These are phyloP conservation scores for Penicillium corylophilum DNA, from an alignment of 2,329 filamentous ascomycete species.

Conservation along the genomic window DNA sequence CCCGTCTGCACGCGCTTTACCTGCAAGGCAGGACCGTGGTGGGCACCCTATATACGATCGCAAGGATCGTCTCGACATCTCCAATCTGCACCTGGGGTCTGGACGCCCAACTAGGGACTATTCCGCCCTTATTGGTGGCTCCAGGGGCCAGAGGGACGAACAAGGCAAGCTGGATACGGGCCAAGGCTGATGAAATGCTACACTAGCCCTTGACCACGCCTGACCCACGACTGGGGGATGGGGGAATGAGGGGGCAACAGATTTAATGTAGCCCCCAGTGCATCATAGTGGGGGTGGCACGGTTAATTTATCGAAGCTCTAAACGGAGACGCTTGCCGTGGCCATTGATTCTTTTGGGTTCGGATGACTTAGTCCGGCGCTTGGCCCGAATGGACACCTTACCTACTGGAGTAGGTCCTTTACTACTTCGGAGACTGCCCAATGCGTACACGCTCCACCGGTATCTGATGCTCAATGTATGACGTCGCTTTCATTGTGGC, in stretches of 20 bases:
- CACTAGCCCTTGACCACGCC: no score
- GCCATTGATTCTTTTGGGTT: background rate
- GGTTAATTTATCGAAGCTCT: background rate
- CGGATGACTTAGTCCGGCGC: background rate
- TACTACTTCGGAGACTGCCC: background rate
- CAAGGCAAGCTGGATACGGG: background rate
- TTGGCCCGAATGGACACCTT: background rate
- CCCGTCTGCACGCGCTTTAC: background rate
- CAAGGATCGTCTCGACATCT: background rate
- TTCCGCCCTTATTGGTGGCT: background rate
- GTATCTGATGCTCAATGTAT: background rate
- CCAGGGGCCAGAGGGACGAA: background rate
- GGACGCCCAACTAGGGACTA: background rate
- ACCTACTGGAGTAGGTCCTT: background rate
- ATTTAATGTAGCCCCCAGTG: background rate
- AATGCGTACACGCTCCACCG: background rate
- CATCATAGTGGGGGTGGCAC: conserved; percentile 17
- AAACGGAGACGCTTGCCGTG: background rate
- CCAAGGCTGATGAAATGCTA: conserved; percentile 1
- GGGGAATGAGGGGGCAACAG: no score
- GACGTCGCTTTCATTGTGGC: background rate
- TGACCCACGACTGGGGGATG: background rate
- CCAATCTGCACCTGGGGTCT: background rate
- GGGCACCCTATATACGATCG: background rate
- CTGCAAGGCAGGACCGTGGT: background rate